Conservation (phyloP, 495 filamentous ascomycete genomes). For the Collariella sp. region DNA sequence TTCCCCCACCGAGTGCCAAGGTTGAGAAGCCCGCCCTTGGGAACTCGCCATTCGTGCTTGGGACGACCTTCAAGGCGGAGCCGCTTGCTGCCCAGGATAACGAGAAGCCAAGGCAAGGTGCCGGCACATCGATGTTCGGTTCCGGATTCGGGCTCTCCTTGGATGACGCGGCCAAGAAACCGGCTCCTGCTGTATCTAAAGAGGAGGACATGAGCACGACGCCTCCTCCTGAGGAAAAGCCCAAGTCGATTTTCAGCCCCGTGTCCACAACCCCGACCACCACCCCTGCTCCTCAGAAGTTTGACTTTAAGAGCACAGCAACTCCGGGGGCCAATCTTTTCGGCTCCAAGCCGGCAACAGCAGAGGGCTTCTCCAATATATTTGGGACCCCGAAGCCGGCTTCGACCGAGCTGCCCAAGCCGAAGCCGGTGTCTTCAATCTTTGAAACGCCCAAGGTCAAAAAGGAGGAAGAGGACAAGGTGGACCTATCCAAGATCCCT, state of each 20-base stretch:
- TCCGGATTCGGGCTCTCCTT: conserved; percentile 47
- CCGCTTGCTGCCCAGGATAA: conserved; percentile 51
- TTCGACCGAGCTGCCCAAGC: conserved; percentile 3
- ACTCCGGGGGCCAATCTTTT: conserved; percentile 19
- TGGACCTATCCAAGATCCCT: conserved; percentile 26
- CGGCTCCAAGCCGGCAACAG: conserved; percentile 13
- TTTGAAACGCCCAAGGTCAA: conserved; percentile 31
- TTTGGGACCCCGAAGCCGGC: conserved; percentile 18
- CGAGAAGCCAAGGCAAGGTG: conserved; percentile 39
- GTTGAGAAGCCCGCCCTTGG: conserved; percentile 45
- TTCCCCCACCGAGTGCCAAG: conserved; percentile 29
- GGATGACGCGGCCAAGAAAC: conserved; percentile 35
- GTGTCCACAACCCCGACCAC: conserved; percentile 51
- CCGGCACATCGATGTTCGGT: conserved; percentile 46
- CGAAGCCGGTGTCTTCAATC: conserved; percentile 10
- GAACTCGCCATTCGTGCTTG: conserved; percentile 58
- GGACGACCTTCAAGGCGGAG: conserved; percentile 74
- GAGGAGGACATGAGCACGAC: conserved; percentile 50
- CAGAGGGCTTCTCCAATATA: conserved; percentile 12
- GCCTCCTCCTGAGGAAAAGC: conserved; percentile 31
- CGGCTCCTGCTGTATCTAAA: conserved; percentile 39
- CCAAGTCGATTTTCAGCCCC: conserved; percentile 23
- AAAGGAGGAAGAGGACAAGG: conserved; percentile 27
- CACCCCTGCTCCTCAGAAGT: conserved; percentile 45
- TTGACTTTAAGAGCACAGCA: conserved; percentile 19